A percentile compares a stretch with the other conserved stretches of the same genome.
Evolutionary conservation across 306 rosid species (phyloP).

Genomic region (Trichosanthes truncata): DNA sequence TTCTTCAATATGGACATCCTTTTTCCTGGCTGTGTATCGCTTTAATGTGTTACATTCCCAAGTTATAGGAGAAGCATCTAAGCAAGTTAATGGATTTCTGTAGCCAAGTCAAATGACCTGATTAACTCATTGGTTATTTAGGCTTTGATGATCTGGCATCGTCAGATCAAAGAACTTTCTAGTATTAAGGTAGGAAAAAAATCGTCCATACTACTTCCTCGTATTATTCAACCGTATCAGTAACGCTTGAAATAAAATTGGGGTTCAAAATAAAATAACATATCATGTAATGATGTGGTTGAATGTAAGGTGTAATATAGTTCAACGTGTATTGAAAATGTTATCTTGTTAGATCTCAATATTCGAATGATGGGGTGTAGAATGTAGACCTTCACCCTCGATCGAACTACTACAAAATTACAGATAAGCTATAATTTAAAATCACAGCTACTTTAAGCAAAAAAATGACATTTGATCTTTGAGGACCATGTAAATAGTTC

Average conservation of each 20-base stretch:
- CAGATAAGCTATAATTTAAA: neutral
- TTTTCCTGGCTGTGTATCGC: neutral
- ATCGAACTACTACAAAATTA: neutral
- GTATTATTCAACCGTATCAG: neutral
- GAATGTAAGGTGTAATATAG: neutral
- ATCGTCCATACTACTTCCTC: too few relatives aligned
- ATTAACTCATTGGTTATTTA: neutral
- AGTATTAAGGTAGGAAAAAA: neutral
- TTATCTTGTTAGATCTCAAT: constrained; percentile 1
- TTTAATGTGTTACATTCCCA: neutral
- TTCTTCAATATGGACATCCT: neutral
- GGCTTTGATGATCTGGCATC: neutral
- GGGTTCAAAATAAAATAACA: neutral
- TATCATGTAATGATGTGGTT: neutral
- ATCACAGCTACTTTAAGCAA: neutral
- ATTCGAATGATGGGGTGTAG: neutral
- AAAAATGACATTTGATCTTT: neutral
- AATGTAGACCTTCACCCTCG: neutral
- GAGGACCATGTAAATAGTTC: neutral
- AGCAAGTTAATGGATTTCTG: neutral
- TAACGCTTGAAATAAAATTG: neutral
- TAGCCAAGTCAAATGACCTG: neutral
- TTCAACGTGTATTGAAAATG: neutral
- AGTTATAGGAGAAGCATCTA: neutral
- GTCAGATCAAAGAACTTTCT: neutral